phyloP scores from a whole-genome alignment of 768 basidiomycete species.

The Paxillus rubicundulus region DNA sequence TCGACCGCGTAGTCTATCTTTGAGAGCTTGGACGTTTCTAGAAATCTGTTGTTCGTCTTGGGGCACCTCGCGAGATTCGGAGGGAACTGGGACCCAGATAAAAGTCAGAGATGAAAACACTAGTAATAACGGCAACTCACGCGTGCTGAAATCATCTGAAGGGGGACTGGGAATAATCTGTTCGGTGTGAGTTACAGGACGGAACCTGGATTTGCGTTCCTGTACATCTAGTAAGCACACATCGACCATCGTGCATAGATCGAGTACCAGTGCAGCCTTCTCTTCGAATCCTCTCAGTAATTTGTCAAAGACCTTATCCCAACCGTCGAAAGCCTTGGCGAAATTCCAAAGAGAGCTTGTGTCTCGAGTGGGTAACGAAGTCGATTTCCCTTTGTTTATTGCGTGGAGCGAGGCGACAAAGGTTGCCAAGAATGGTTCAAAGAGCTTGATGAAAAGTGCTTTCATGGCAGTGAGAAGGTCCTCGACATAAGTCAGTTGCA shows the following conservation, averaged over 20 bases:
- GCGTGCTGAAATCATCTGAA: slow-evolving; percentile 56
- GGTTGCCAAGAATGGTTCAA: slow-evolving; percentile 76
- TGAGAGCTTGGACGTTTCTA: slow-evolving; percentile 87
- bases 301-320: slow-evolving; percentile 80
- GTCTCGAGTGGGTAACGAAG: slow-evolving; percentile 33
- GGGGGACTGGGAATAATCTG: slow-evolving; percentile 44
- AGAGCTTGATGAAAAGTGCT: slow-evolving; percentile 81
- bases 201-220: slow-evolving; percentile 72
- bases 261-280: slow-evolving; percentile 62
- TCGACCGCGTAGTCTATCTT: slow-evolving; percentile 75
- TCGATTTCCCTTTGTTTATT: slow-evolving; percentile 43
- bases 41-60: slow-evolving; percentile 90
- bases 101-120: background rate
- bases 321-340: slow-evolving; percentile 64
- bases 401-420: slow-evolving; percentile 84
- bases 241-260: background rate
- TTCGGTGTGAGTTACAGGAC: slow-evolving; percentile 35
- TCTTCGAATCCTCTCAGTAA: slow-evolving; percentile 72
- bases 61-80: slow-evolving; percentile 47
- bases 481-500: slow-evolving; percentile 92
- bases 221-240: slow-evolving; percentile 25
- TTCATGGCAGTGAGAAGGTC: slow-evolving; percentile 81
- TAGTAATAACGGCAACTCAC: slow-evolving; percentile 34
- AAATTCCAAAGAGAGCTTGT: slow-evolving; percentile 61
- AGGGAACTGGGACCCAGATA: slow-evolving; percentile 37